phyloP scores from a whole-genome alignment of 768 basidiomycete genomes.

The Coprinopsis cinerea region DNA sequence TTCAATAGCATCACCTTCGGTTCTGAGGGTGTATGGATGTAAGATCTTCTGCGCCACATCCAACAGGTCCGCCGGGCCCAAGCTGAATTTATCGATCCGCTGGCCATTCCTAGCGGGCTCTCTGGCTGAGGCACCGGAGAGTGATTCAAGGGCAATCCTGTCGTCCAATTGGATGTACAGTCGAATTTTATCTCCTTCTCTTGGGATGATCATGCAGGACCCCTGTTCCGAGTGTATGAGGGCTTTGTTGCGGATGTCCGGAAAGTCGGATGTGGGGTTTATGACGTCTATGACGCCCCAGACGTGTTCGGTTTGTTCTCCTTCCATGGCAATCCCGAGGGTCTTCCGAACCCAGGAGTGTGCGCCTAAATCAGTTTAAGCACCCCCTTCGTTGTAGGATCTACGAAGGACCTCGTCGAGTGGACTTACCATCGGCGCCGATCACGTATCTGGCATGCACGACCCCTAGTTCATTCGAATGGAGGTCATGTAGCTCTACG shows the following conservation, averaged over 20 bases:
- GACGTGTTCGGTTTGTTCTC: constrained; percentile 69
- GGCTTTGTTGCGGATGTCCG: constrained; percentile 62
- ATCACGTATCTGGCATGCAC: constrained; percentile 71
- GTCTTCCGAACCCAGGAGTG: constrained; percentile 79
- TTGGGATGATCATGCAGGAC: constrained; percentile 69
- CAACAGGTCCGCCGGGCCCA: constrained; percentile 46
- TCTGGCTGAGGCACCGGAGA: constrained; percentile 15
- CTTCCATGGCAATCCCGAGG: constrained; percentile 65
- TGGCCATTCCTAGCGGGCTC: too few relatives aligned
- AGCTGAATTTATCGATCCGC: constrained; percentile 46
- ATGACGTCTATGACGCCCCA: constrained; percentile 82
- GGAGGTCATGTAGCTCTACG: background rate
- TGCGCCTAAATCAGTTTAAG: constrained; percentile 42
- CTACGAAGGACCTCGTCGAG: background rate
- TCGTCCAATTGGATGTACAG: constrained; percentile 66
- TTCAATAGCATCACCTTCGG: constrained; percentile 41
- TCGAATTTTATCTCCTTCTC: constrained; percentile 62
- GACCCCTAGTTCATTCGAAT: constrained; percentile 34
- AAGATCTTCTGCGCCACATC: constrained; percentile 51
- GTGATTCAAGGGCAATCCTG: constrained; percentile 34
- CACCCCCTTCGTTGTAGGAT: too few relatives aligned
- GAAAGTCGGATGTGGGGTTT: constrained; percentile 69
- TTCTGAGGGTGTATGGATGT: constrained; percentile 52
- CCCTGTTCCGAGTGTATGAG: constrained; percentile 67
- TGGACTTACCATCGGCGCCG: constrained; percentile 57